phyloP scores from a whole-genome alignment of 2,329 filamentous ascomycete species.

The Lachnellula hyalina region DNA sequence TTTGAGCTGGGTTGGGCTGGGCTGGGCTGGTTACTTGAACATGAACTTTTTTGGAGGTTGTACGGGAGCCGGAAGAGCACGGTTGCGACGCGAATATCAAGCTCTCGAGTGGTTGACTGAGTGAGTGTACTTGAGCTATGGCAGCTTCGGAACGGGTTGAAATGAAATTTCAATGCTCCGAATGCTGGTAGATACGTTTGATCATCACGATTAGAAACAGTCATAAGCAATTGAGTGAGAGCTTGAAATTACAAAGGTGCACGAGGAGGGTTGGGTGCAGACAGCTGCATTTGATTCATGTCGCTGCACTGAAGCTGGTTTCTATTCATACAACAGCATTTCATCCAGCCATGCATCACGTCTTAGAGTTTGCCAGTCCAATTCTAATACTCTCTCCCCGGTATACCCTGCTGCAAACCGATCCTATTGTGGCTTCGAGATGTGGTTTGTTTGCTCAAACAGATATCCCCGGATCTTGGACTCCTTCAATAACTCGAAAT shows the following conservation, averaged over 20 bases:
- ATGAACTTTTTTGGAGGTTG: conserved; percentile 21
- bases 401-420: not conserved
- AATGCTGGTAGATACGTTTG: not conserved
- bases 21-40: conserved; percentile 24
- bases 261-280: not conserved
- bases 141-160: too few relatives aligned
- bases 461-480: conserved; percentile 74
- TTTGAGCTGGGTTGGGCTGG: conserved; percentile 3
- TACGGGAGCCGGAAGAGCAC: conserved; percentile 18
- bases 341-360: not conserved
- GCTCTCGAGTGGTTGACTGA: not conserved
- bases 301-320: not conserved
- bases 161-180: not conserved
- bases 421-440: conserved; percentile 40
- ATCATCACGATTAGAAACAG: too few relatives aligned
- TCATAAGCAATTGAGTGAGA: too few relatives aligned
- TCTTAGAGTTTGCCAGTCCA: not conserved
- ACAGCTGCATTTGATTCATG: not conserved
- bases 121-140: not conserved
- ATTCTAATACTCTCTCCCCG: not conserved
- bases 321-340: not conserved
- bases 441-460: conserved; percentile 74
- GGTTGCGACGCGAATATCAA: conserved; percentile 22
- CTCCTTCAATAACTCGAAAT: conserved; percentile 70
- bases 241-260: too few relatives aligned